Base-by-base conservation (phyloP, 352 stramenopile genomes). In the Phytophthora melonis region DNA sequence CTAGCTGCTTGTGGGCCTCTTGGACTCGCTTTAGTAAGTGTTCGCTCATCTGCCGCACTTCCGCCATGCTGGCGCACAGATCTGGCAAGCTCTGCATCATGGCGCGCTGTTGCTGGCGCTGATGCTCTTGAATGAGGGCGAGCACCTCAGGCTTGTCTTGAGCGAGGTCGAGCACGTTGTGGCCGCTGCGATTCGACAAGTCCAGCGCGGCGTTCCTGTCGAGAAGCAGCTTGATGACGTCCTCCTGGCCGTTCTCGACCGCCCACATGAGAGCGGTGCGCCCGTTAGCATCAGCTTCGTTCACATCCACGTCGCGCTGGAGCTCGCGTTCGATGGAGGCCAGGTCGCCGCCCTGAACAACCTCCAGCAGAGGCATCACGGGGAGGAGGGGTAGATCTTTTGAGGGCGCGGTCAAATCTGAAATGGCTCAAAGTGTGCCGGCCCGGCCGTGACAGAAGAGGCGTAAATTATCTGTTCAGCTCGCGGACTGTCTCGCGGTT, bases 261-360 rank as follows among this genome's bases (percentile, higher is more conserved):
- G 61, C 62, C 55, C 50, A 67, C 57, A 76, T 63, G n/a, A 76
- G 52, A 11, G 60, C 41, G 0, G 54, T 60, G 39, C 5, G 54
- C 5, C 59, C 60, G 0, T 30, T 56, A 4, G 55, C 60, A 56
- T 74, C 67, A 2, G 30, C 16, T 21, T 55, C 49, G 21, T 74
- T 65, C 30, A 65, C 58, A 52, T 74, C 67, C 3, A 21, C 59
- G 9, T 43, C 50, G 3, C 16, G 18, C 16, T 45, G 7, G 0
- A 74, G 32, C 10, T 59, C 58, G 5, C 45, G 60, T 27, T 41
- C n/a, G 58, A 73, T 56, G 19, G 43, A 25, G 9, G 30, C 32
- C 8, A 54, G 18, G 41, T 63, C 58, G 8, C 58, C 66, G 3
- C 0, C 34, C 55, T 59, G 23, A 19, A 63, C 53, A 16, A 27